These are phyloP conservation scores for Metschnikowia orientalis DNA, from an alignment of 805 yeast genomes.

Conservation along the genomic window DNA sequence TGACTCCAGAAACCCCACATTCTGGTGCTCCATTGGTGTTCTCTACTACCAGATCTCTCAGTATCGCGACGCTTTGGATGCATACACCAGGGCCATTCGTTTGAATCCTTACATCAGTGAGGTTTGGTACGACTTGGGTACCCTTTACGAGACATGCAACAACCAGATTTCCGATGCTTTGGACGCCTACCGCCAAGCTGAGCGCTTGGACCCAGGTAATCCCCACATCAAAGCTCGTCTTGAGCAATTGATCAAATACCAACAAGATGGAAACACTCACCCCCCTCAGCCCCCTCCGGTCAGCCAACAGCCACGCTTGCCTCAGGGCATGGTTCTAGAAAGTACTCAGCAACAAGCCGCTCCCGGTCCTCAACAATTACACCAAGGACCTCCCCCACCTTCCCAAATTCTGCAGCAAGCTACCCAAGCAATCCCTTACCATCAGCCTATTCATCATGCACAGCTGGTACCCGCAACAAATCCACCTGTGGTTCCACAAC, in stretches of 20 bases:
- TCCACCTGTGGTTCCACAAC: constrained; percentile 14
- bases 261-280: constrained; percentile 62
- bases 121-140: constrained; percentile 98
- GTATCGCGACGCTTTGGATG: constrained; percentile 94
- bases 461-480: constrained; percentile 15
- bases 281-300: constrained; percentile 67
- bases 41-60: constrained; percentile 94
- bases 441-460: constrained; percentile 13
- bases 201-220: constrained; percentile 88
- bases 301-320: constrained; percentile 57
- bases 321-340: constrained; percentile 61
- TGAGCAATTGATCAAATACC: constrained; percentile 73
- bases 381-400: constrained; percentile 15
- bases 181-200: constrained; percentile 96
- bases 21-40: constrained; percentile 97
- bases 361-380: constrained; percentile 13
- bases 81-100: constrained; percentile 93
- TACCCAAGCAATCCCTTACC: constrained; percentile 6
- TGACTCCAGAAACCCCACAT: constrained; percentile 94
- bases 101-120: constrained; percentile 94
- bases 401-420: constrained; percentile 15
- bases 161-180: constrained; percentile 92
- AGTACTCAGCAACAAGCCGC: constrained; percentile 27
- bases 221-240: constrained; percentile 91
- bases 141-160: constrained; percentile 94